Evolutionary conservation across 805 yeast genomes (phyloP).

Genomic region (Ogataea thermomethanolica): DNA sequence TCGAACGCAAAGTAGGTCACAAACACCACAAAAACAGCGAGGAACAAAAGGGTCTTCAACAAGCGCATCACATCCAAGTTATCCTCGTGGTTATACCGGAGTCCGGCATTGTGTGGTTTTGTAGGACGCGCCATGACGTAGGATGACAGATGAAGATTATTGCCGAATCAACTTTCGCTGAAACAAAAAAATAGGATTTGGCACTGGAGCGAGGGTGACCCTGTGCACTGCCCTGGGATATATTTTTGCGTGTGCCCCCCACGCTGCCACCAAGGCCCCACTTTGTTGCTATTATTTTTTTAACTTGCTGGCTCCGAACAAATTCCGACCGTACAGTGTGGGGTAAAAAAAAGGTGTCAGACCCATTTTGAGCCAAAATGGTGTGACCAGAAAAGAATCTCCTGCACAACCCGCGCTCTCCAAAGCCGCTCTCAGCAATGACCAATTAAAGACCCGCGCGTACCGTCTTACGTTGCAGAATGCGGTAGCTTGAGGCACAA

Average conservation of each 20-base stretch:
- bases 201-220: too few species aligned
- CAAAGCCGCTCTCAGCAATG: constrained; percentile 1
- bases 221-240: not conserved
- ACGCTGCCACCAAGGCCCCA: constrained; percentile 3
- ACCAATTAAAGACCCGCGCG: constrained; percentile 6
- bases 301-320: constrained; percentile 7
- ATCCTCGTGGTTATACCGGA: constrained; percentile 8
- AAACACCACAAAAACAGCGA: constrained; percentile 10
- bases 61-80: constrained; percentile 12
- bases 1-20: constrained; percentile 12
- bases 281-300: constrained; percentile 5
- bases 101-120: constrained; percentile 3
- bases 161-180: too few species aligned
- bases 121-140: constrained; percentile 5
- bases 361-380: not conserved
- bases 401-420: not conserved
- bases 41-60: constrained; percentile 19
- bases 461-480: not conserved
- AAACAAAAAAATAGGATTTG: not conserved
- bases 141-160: not conserved
- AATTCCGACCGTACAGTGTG: constrained; percentile 10
- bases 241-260: not conserved
- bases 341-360: constrained; percentile 8
- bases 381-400: constrained; percentile 9
- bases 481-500: not conserved